Evolutionary conservation across 306 rosid species (phyloP).

Genomic region (Gleditsia sinensis): DNA sequence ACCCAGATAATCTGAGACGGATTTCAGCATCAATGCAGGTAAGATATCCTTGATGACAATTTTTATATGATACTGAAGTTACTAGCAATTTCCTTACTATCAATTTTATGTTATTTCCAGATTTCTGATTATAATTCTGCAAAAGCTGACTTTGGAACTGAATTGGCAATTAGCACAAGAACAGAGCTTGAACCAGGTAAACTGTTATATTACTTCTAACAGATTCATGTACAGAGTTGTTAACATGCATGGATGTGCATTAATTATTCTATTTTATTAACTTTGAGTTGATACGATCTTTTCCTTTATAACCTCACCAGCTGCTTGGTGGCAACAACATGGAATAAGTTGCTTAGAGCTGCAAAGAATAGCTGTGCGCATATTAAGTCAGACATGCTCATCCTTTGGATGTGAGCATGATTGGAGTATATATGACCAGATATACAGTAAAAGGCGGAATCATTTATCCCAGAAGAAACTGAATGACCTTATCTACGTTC

Average conservation of each 20-base stretch:
- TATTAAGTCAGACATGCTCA: constrained; percentile 93
- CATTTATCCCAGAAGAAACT: constrained; percentile 71
- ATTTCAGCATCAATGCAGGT: constrained; percentile 94
- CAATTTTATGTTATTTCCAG: constrained; percentile 47
- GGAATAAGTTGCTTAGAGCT: constrained; percentile 95
- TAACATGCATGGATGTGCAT: constrained; percentile 6
- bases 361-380: constrained; percentile 86
- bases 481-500: constrained; percentile 74
- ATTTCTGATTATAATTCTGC: constrained; percentile 83
- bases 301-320: constrained; percentile 44
- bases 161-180: constrained; percentile 96
- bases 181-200: constrained; percentile 92
- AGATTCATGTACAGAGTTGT: constrained; percentile 7
- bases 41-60: constrained; percentile 24
- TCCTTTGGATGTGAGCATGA: constrained; percentile 76
- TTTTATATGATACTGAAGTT: constrained; percentile 1
- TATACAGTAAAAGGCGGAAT: constrained; percentile 59
- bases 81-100: constrained; percentile 18
- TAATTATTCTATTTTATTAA: background rate
- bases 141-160: constrained; percentile 93
- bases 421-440: constrained; percentile 76
- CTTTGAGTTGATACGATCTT: constrained; percentile 21
- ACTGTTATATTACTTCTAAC: constrained; percentile 19
- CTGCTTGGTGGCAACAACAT: constrained; percentile 99
- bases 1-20: constrained; percentile 73